A percentile compares a stretch with the other conserved stretches of the same genome.
These are phyloP conservation scores for barley (Hordeum vulgare) DNA, from an alignment of 176 grass and related monocot species.

Conservation along the genomic window MorexV3_pseudomolecules_assembly NC_058521.1:37253868-37254367, in stretches of 20 bases:
- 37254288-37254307: conserved; percentile 9
- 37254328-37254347: background rate
- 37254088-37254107: conserved; percentile 77
- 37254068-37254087: conserved; percentile 48
- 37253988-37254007: too few species aligned
- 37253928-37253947: too few species aligned
- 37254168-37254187: conserved; percentile 73
- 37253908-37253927: too few species aligned
- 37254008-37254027: too few species aligned
- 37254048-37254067: conserved; percentile 2
- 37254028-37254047: too few species aligned
- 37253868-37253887: too few species aligned
- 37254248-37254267: background rate
- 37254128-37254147: conserved; percentile 96
- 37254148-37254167: conserved; percentile 97
- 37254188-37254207: conserved; percentile 83
- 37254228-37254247: background rate
- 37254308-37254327: background rate
- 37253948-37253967: too few species aligned
- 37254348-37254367: background rate
- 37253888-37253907: too few species aligned
- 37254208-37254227: conserved; percentile 83
- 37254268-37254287: background rate
- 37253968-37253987: too few species aligned
- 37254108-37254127: conserved; percentile 81